phyloP scores from a whole-genome alignment of 2,329 filamentous ascomycete genomes.

The Pezizomycotina sp. region DNA sequence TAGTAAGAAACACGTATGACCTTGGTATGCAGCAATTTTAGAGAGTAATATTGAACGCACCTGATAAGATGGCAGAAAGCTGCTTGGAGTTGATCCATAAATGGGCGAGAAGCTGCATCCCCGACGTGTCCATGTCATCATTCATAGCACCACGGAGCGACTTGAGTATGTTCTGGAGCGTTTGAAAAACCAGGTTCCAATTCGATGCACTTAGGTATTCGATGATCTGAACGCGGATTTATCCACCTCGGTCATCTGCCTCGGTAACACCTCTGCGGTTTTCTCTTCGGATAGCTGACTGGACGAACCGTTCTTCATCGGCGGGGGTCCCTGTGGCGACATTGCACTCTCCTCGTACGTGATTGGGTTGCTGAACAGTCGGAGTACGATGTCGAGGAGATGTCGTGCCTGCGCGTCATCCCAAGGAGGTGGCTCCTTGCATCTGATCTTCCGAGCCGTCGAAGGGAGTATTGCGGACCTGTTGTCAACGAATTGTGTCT shows the following conservation, averaged over 20 bases:
- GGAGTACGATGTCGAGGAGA: constrained; percentile 23
- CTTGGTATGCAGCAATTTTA: too few relatives aligned
- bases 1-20: too few relatives aligned
- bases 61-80: constrained; percentile 45
- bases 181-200: constrained; percentile 38
- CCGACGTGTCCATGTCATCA: constrained; percentile 23
- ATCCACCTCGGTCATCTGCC: constrained; percentile 23
- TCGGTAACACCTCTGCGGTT: constrained; percentile 19
- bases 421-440: constrained; percentile 23
- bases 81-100: constrained; percentile 49
- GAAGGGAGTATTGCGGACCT: constrained; percentile 15
- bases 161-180: constrained; percentile 23
- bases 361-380: constrained; percentile 20
- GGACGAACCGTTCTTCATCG: constrained; percentile 13
- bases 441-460: constrained; percentile 16
- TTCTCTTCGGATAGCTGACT: constrained; percentile 11
- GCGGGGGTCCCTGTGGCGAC: too few relatives aligned
- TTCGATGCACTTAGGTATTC: constrained; percentile 50
- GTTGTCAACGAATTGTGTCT: too few relatives aligned
- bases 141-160: constrained; percentile 19
- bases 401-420: constrained; percentile 23
- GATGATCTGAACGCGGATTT: constrained; percentile 31
- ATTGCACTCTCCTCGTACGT: constrained; percentile 12
- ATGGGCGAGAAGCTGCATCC: constrained; percentile 43
- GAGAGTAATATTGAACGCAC: too few relatives aligned